These are phyloP conservation scores for Talaromyces marneffei DNA, from an alignment of 2,329 filamentous ascomycete genomes.

Conservation along the genomic window DNA sequence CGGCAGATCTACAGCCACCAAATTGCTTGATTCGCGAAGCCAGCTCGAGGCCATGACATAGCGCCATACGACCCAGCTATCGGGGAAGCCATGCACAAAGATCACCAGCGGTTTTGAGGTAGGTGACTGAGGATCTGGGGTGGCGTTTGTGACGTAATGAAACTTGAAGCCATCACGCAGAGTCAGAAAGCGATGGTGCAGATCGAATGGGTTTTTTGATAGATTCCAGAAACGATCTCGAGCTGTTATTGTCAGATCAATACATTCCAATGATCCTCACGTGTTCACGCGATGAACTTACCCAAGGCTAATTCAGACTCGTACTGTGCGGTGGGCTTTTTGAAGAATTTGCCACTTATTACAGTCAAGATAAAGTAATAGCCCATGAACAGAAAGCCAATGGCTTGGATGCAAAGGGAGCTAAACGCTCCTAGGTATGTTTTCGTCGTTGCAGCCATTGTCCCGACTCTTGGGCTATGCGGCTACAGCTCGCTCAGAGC, in stretches of 20 bases:
- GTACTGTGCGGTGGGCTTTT: slow-evolving; percentile 34
- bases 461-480: too few relatives aligned
- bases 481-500: slow-evolving; percentile 2
- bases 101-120: slow-evolving; percentile 41
- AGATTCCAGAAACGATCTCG: slow-evolving; percentile 52
- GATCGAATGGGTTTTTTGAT: slow-evolving; percentile 40
- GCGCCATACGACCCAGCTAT: slow-evolving; percentile 53
- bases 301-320: slow-evolving; percentile 37
- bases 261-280: too few relatives aligned
- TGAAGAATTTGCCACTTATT: slow-evolving; percentile 33
- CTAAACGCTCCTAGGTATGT: slow-evolving; percentile 18
- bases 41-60: slow-evolving; percentile 40
- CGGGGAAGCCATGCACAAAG: slow-evolving; percentile 56
- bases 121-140: slow-evolving; percentile 19
- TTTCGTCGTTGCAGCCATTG: slow-evolving; percentile 25
- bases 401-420: slow-evolving; percentile 21
- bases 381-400: slow-evolving; percentile 34
- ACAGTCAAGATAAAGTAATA: slow-evolving; percentile 29
- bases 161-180: slow-evolving; percentile 47
- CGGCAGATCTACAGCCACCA: slow-evolving; percentile 54
- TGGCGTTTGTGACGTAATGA: slow-evolving; percentile 49
- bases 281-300: too few relatives aligned
- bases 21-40: slow-evolving; percentile 35
- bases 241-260: slow-evolving; percentile 35
- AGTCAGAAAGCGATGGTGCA: slow-evolving; percentile 49